Percentiles rank a stretch among this genome's conserved stretches.
Evolutionary conservation across 305 asterid genomes (phyloP).

Genomic region (Plantago lanceolata): DNA sequence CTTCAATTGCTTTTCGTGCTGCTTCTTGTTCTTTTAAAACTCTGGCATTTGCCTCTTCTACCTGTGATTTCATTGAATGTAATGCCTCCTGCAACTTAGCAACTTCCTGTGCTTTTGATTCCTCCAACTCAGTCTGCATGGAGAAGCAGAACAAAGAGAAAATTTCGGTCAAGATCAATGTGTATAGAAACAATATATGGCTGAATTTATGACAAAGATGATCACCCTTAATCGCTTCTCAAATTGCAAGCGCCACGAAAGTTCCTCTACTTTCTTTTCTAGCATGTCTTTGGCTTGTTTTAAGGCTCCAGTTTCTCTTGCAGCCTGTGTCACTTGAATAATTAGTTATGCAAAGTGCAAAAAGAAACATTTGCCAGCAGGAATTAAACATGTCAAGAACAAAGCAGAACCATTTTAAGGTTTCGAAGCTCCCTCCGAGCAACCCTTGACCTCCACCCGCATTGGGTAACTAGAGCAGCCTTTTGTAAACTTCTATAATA

Average conservation of each 20-base stretch:
- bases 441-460: slow-evolving; percentile 92
- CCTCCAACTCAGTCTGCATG: slow-evolving; percentile 85
- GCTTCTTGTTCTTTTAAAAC: slow-evolving; percentile 82
- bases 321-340: slow-evolving; percentile 52
- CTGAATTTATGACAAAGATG: slow-evolving; percentile 10
- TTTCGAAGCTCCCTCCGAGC: slow-evolving; percentile 89
- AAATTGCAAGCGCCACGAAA: slow-evolving; percentile 96
- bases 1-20: slow-evolving; percentile 88
- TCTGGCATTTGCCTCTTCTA: slow-evolving; percentile 87
- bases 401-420: slow-evolving; percentile 74
- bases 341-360: slow-evolving; percentile 23
- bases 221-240: slow-evolving; percentile 90
- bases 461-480: slow-evolving; percentile 79
- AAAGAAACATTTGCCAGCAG: slow-evolving; percentile 20
- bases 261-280: slow-evolving; percentile 99
- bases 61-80: slow-evolving; percentile 65
- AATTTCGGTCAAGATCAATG: slow-evolving; percentile 16
- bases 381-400: slow-evolving; percentile 27
- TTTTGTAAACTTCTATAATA: slow-evolving; percentile 73
- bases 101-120: slow-evolving; percentile 82
- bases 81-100: slow-evolving; percentile 77
- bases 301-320: slow-evolving; percentile 98
- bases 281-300: slow-evolving; percentile 98
- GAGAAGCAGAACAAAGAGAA: slow-evolving; percentile 29
- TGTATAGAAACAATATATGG: slow-evolving; percentile 14